phyloP scores from a whole-genome alignment of 768 basidiomycete species.

The Hypholoma fasciculare region DNA sequence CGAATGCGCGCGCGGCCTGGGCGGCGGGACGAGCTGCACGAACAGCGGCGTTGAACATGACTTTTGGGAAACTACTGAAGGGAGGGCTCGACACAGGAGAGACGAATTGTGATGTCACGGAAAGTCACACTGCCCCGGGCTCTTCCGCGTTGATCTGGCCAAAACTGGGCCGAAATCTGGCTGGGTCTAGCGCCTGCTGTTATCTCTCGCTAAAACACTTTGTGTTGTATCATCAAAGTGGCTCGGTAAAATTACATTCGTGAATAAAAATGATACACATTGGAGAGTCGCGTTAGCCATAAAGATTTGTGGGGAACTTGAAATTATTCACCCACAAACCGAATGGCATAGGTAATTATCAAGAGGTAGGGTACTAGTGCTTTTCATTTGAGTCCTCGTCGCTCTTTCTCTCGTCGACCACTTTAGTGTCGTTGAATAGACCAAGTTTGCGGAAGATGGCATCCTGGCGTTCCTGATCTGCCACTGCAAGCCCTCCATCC shows the following conservation, averaged over 20 bases:
- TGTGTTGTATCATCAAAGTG: background rate
- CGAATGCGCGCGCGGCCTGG: conserved; percentile 36
- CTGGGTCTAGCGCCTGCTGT: background rate
- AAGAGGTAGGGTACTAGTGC: background rate
- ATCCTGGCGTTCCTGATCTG: conserved; percentile 50
- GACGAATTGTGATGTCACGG: conserved; percentile 15
- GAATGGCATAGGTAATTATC: background rate
- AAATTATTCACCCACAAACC: background rate
- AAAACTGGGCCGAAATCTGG: background rate
- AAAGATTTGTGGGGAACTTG: background rate
- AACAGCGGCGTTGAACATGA: conserved; percentile 46
- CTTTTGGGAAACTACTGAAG: conserved; percentile 22
- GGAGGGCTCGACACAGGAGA: conserved; percentile 9
- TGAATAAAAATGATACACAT: background rate
- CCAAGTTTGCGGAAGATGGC: conserved; percentile 66
- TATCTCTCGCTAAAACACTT: background rate
- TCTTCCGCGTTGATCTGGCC: conserved; percentile 8
- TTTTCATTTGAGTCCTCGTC: conserved; percentile 18
- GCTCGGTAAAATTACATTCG: background rate
- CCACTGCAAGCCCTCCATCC: conserved; percentile 47
- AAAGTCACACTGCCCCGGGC: conserved; percentile 28
- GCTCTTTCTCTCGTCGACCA: conserved; percentile 14
- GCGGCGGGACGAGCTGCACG: conserved; percentile 46
- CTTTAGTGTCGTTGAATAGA: conserved; percentile 32
- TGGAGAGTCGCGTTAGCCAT: background rate